These are phyloP conservation scores for Allium cepa DNA, from an alignment of 106 monocot genomes.

Conservation along the genomic window DNA sequence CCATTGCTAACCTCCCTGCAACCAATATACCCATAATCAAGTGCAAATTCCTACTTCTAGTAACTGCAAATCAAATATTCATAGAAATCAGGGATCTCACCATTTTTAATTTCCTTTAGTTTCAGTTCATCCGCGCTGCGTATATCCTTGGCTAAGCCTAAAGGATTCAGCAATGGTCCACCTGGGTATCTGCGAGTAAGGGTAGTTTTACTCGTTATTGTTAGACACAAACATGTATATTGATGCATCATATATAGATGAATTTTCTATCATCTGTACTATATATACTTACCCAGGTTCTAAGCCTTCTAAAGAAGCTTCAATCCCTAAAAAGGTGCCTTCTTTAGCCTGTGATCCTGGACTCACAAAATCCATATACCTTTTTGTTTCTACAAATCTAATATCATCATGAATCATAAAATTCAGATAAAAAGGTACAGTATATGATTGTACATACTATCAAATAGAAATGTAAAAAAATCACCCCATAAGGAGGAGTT, in stretches of 20 bases:
- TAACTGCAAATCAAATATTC: background rate
- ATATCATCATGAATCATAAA: background rate
- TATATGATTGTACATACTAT: background rate
- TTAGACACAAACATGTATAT: background rate
- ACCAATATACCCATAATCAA: background rate
- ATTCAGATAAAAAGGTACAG: too few relatives aligned
- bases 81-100: constrained; percentile 13
- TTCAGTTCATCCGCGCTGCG: constrained; percentile 48
- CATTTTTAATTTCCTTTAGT: constrained; percentile 91
- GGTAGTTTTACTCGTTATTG: background rate
- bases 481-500: constrained; percentile 85
- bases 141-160: constrained; percentile 67
- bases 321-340: constrained; percentile 73
- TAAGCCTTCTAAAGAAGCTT: constrained; percentile 69
- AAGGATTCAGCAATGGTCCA: constrained; percentile 72
- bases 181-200: constrained; percentile 54
- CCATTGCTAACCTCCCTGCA: constrained; percentile 75
- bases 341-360: constrained; percentile 88
- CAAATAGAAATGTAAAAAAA: background rate
- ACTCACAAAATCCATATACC: constrained; percentile 78
- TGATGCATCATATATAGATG: background rate
- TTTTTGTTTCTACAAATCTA: constrained; percentile 84
- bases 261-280: too few relatives aligned
- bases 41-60: background rate
- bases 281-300: constrained; percentile 53